Evolutionary conservation across 2,329 filamentous ascomycete genomes (phyloP).

Genomic region (Penicillium griseofulvum): DNA sequence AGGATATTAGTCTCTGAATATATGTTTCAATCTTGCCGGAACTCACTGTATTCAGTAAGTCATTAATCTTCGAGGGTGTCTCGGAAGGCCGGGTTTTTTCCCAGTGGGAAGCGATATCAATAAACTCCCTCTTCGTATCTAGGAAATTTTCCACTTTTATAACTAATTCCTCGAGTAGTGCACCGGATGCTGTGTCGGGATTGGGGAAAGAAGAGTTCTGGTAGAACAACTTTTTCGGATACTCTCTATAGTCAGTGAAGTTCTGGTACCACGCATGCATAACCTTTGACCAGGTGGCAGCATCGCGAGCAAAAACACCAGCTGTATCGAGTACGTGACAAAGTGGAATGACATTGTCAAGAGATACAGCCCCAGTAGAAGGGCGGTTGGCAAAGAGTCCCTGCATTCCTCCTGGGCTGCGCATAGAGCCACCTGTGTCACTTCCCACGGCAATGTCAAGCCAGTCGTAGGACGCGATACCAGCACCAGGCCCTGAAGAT

Average conservation of each 20-base stretch:
- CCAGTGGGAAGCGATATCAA: constrained; percentile 29
- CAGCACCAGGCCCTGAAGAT: constrained; percentile 21
- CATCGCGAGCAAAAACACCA: constrained; percentile 30
- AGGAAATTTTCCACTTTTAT: constrained; percentile 26
- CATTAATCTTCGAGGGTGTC: constrained; percentile 10
- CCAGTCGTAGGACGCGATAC: constrained; percentile 36
- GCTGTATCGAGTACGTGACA: constrained; percentile 31
- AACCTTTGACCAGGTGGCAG: constrained; percentile 17
- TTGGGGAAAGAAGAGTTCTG: constrained; percentile 11
- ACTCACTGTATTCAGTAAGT: constrained; percentile 7
- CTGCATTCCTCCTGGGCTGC: constrained; percentile 25
- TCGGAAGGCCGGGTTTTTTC: constrained; percentile 16
- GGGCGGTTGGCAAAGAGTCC: constrained; percentile 32
- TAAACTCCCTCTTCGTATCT: constrained; percentile 22
- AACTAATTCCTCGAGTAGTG: constrained; percentile 24
- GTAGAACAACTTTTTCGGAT: constrained; percentile 21
- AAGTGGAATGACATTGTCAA: constrained; percentile 25
- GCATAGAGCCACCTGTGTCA: constrained; percentile 31
- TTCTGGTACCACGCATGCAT: constrained; percentile 20
- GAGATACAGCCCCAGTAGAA: constrained; percentile 19
- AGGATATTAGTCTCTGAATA: background rate
- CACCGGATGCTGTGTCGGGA: constrained; percentile 22
- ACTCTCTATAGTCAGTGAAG: constrained; percentile 19
- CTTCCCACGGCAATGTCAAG: constrained; percentile 25
- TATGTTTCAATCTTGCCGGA: background rate